phyloP scores from a whole-genome alignment of 495 filamentous ascomycete species.

The Ramalina peruviana region DNA sequence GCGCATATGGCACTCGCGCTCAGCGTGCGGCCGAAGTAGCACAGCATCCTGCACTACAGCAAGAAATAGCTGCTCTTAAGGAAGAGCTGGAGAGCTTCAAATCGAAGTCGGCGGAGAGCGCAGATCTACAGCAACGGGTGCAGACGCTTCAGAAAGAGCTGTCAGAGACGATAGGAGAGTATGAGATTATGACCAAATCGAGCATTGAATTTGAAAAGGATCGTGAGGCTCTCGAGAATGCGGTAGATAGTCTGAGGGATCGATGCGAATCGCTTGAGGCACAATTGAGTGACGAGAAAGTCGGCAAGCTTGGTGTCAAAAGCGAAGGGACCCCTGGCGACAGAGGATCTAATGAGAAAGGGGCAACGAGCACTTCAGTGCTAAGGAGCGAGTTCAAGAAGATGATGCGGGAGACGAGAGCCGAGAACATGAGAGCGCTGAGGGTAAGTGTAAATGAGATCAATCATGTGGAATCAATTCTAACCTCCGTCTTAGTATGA shows the following conservation, averaged over 20 bases:
- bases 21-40: slow-evolving; percentile 67
- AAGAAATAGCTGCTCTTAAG: slow-evolving; percentile 52
- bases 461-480: not conserved
- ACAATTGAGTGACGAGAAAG: slow-evolving; percentile 55
- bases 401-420: slow-evolving; percentile 75
- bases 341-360: slow-evolving; percentile 28
- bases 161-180: slow-evolving; percentile 65
- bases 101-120: slow-evolving; percentile 23
- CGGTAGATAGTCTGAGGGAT: slow-evolving; percentile 57
- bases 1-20: slow-evolving; percentile 65
- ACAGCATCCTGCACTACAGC: slow-evolving; percentile 47
- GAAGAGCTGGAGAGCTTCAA: slow-evolving; percentile 44
- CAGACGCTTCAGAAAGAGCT: slow-evolving; percentile 65
- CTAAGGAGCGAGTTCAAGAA: slow-evolving; percentile 76
- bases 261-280: slow-evolving; percentile 53
- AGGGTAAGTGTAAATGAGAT: slow-evolving; percentile 37
- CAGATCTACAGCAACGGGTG: slow-evolving; percentile 42
- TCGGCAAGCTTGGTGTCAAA: slow-evolving; percentile 53
- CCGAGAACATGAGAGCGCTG: slow-evolving; percentile 53
- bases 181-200: slow-evolving; percentile 75
- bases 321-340: slow-evolving; percentile 33
- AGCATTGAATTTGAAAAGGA: slow-evolving; percentile 82
- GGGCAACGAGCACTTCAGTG: slow-evolving; percentile 53
- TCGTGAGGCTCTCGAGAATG: slow-evolving; percentile 56
- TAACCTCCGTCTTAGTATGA: slow-evolving; percentile 36